Evolutionary conservation across 2,329 filamentous ascomycete genomes (phyloP).

Genomic region (Cercospora zeina): DNA sequence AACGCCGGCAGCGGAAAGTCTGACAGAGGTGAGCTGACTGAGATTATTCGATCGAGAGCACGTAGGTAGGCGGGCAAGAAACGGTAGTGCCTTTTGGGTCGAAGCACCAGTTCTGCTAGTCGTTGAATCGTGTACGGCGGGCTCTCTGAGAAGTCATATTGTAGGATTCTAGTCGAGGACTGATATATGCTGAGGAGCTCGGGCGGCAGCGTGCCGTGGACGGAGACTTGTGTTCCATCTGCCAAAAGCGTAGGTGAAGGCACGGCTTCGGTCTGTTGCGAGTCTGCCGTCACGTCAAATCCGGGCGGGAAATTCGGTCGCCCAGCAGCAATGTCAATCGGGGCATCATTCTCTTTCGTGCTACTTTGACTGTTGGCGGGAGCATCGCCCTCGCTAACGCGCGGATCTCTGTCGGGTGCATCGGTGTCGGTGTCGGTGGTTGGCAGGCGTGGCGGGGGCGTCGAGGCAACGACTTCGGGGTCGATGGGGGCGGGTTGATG

Average conservation of each 20-base stretch:
- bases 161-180: slow-evolving; percentile 35
- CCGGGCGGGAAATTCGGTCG: slow-evolving; percentile 40
- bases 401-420: slow-evolving; percentile 28
- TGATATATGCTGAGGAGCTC: slow-evolving; percentile 60
- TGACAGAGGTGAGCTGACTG: slow-evolving; percentile 78
- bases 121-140: slow-evolving; percentile 94
- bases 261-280: slow-evolving; percentile 33
- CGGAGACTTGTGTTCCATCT: slow-evolving; percentile 21
- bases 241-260: slow-evolving; percentile 16
- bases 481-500: slow-evolving; percentile 47
- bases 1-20: slow-evolving; percentile 76
- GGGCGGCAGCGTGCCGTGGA: slow-evolving; percentile 58
- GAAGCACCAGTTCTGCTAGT: slow-evolving; percentile 79
- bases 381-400: slow-evolving; percentile 27
- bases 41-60: slow-evolving; percentile 85
- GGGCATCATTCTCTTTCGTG: slow-evolving; percentile 67
- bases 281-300: slow-evolving; percentile 42
- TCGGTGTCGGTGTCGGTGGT: slow-evolving; percentile 36
- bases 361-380: slow-evolving; percentile 52
- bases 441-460: slow-evolving; percentile 40
- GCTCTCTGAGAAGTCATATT: slow-evolving; percentile 63
- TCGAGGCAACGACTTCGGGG: slow-evolving; percentile 38
- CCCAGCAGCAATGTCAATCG: slow-evolving; percentile 41
- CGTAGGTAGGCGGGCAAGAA: slow-evolving; percentile 82
- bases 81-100: slow-evolving; percentile 75